These are phyloP conservation scores for Sideroxylon spinosum DNA, from an alignment of 179 eudicot species.

Conservation along the genomic window DNA sequence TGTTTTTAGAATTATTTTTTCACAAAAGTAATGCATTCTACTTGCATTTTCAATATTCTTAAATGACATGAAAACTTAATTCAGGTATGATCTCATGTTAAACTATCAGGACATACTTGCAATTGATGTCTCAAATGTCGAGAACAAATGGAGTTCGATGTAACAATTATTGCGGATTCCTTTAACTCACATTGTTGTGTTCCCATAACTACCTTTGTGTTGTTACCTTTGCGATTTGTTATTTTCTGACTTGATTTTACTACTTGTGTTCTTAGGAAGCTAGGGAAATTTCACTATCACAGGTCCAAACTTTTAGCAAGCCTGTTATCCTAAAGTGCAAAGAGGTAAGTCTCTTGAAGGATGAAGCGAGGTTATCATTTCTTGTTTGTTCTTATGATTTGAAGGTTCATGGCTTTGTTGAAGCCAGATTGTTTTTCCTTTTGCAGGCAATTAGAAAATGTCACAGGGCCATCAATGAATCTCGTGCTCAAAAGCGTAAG, in stretches of 20 bases:
- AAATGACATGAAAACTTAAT: slow-evolving; percentile 10
- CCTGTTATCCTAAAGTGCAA: slow-evolving; percentile 73
- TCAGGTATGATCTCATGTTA: neutral
- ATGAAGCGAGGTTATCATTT: slow-evolving; percentile 2
- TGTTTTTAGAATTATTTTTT: no score
- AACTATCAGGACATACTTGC: neutral
- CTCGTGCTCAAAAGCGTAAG: slow-evolving; percentile 97
- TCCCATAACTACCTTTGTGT: neutral
- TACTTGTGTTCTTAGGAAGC: slow-evolving; percentile 58
- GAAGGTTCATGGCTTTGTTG: neutral
- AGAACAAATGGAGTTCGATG: slow-evolving; percentile 1
- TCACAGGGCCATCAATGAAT: slow-evolving; percentile 90
- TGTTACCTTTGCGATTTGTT: neutral
- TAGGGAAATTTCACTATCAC: slow-evolving; percentile 72
- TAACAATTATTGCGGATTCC: neutral
- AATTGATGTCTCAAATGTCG: neutral
- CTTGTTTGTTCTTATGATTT: neutral
- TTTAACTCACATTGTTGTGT: neutral
- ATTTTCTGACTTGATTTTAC: slow-evolving; percentile 1
- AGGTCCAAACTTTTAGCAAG: slow-evolving; percentile 53
- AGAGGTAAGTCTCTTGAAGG: slow-evolving; percentile 51
- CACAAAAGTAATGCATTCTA: neutral
- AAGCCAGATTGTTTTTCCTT: slow-evolving; percentile 11
- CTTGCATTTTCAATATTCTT: neutral
- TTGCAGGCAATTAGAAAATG: slow-evolving; percentile 83